phyloP scores from a whole-genome alignment of 2,329 filamentous ascomycete genomes.

The Apiospora phragmitis region DNA sequence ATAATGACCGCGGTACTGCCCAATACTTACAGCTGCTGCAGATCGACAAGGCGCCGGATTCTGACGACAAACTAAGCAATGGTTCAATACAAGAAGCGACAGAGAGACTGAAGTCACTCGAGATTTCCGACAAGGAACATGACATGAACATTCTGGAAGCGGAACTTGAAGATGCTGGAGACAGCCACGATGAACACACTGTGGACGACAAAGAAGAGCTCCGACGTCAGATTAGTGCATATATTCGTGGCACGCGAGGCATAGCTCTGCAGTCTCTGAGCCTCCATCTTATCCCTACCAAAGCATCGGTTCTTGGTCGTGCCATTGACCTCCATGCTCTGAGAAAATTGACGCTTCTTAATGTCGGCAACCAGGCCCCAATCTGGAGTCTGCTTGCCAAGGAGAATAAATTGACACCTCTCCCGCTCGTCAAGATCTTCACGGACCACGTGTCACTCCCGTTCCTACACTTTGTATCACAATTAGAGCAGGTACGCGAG shows the following conservation, averaged over 20 bases:
- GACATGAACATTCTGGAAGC: conserved; percentile 38
- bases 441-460: conserved; percentile 61
- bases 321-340: conserved; percentile 59
- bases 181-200: conserved; percentile 28
- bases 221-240: conserved; percentile 44
- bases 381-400: conserved; percentile 60
- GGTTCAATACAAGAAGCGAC: conserved; percentile 12
- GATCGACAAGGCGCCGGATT: background rate
- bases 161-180: conserved; percentile 37
- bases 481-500: conserved; percentile 56
- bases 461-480: conserved; percentile 55
- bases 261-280: conserved; percentile 55
- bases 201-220: conserved; percentile 18
- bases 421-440: conserved; percentile 58
- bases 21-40: background rate
- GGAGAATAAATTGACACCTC: conserved; percentile 50
- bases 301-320: conserved; percentile 55
- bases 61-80: conserved; percentile 11
- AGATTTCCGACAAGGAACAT: conserved; percentile 33
- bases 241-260: conserved; percentile 59
- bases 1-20: background rate
- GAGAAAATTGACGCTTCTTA: conserved; percentile 60
- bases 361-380: conserved; percentile 60
- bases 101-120: conserved; percentile 24
- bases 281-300: conserved; percentile 61